Evolutionary conservation across 2,329 filamentous ascomycete species (phyloP).

Genomic region (Curvularia hawaiiensis): DNA sequence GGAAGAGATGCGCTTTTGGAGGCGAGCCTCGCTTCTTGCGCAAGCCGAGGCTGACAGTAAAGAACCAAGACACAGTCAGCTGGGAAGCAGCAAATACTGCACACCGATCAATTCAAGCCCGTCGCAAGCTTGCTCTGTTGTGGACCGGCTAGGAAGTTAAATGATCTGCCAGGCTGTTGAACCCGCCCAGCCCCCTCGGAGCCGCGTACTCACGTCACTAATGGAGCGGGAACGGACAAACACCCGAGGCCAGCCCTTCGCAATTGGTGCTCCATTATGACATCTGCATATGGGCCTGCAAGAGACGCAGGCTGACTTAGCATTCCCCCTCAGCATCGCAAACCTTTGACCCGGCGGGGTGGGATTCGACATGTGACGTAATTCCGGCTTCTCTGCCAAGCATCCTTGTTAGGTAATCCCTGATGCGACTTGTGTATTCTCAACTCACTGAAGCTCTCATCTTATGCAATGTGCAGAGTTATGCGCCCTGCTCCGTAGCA

Average conservation of each 20-base stretch:
- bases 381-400: neutral
- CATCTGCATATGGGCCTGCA: neutral
- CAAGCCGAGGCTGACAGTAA: conserved; percentile 11
- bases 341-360: neutral
- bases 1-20: conserved; percentile 29
- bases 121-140: conserved; percentile 23
- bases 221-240: conserved; percentile 3
- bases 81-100: neutral
- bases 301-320: neutral
- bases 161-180: conserved; percentile 14
- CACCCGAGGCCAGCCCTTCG: neutral
- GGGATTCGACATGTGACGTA: neutral
- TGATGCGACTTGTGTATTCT: neutral
- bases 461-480: neutral
- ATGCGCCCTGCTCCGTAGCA: neutral
- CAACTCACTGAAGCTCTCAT: neutral
- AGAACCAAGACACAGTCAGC: conserved; percentile 6
- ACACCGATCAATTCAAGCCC: conserved; percentile 11
- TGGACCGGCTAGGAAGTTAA: conserved; percentile 20
- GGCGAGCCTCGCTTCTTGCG: conserved; percentile 4
- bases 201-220: conserved; percentile 19
- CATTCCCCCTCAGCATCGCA: neutral
- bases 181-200: conserved; percentile 18
- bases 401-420: neutral
- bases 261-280: neutral